Evolutionary conservation across 2,329 filamentous ascomycete species (phyloP).

Genomic region (Dothistroma pini): DNA sequence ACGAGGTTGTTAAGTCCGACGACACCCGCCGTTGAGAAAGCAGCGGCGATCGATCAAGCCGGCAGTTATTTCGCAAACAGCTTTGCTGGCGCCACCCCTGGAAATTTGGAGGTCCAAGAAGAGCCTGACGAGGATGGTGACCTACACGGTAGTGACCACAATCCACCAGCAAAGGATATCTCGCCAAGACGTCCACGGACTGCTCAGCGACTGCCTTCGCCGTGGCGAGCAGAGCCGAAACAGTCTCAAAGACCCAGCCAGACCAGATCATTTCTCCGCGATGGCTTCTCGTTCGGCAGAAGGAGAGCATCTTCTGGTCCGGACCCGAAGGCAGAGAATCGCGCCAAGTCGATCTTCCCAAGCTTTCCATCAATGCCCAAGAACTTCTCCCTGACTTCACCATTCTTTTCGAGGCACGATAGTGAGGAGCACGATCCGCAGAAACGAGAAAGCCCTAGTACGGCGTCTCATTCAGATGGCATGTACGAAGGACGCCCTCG

Average conservation of each 20-base stretch:
- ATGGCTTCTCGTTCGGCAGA: slow-evolving; percentile 38
- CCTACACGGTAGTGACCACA: not conserved
- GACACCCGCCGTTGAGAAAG: slow-evolving; percentile 58
- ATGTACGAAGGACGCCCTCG: not conserved
- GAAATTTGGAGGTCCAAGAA: slow-evolving; percentile 5
- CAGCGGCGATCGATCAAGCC: slow-evolving; percentile 50
- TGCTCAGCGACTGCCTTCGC: slow-evolving; percentile 39
- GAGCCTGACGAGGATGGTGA: slow-evolving; percentile 12
- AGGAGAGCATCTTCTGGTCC: slow-evolving; percentile 41
- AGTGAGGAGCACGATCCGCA: not conserved
- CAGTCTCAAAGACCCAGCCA: slow-evolving; percentile 36
- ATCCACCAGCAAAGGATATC: not conserved
- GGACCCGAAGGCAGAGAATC: slow-evolving; percentile 22
- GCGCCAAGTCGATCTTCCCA: slow-evolving; percentile 29
- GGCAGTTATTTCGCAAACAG: slow-evolving; percentile 45
- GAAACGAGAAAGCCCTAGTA: not conserved
- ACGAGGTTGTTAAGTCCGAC: slow-evolving; percentile 54
- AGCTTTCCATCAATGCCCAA: slow-evolving; percentile 31
- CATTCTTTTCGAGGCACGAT: slow-evolving; percentile 22
- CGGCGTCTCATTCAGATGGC: not conserved
- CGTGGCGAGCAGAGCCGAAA: slow-evolving; percentile 42
- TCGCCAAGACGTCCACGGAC: not conserved
- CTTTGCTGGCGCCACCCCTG: slow-evolving; percentile 16
- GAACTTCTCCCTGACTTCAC: slow-evolving; percentile 27
- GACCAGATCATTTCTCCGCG: slow-evolving; percentile 37